phyloP scores from a whole-genome alignment of 2,329 filamentous ascomycete species.

The Whalleya microplaca region DNA sequence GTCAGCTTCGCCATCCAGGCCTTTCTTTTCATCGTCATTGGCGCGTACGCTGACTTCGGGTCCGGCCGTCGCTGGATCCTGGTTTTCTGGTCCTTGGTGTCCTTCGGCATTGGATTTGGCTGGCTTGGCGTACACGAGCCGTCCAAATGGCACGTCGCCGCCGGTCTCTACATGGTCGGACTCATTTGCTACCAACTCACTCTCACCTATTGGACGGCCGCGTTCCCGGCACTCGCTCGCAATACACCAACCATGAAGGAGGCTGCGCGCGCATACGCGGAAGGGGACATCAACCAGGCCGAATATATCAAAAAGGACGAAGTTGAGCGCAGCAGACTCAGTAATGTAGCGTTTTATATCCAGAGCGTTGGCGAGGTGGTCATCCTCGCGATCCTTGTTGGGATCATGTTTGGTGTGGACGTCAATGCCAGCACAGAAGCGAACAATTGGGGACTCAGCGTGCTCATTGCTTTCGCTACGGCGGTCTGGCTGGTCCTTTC shows the following conservation, averaged over 20 bases:
- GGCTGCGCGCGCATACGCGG: constrained; percentile 36
- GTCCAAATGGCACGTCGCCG: constrained; percentile 61
- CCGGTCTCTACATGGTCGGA: constrained; percentile 68
- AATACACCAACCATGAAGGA: constrained; percentile 41
- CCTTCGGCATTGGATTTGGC: constrained; percentile 67
- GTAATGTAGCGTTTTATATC: constrained; percentile 66
- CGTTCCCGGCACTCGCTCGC: constrained; percentile 47
- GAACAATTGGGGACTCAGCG: constrained; percentile 69
- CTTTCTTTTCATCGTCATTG: constrained; percentile 56
- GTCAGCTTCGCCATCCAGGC: constrained; percentile 71
- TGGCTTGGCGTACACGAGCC: constrained; percentile 68
- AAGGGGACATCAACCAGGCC: constrained; percentile 55
- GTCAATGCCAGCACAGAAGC: constrained; percentile 61
- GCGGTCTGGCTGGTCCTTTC: constrained; percentile 67
- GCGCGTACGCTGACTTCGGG: constrained; percentile 65
- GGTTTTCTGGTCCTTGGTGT: constrained; percentile 61
- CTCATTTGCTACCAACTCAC: constrained; percentile 69
- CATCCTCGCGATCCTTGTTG: constrained; percentile 67
- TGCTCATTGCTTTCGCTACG: constrained; percentile 67
- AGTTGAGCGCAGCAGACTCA: constrained; percentile 65
- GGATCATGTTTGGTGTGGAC: constrained; percentile 63
- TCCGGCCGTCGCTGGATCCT: constrained; percentile 66
- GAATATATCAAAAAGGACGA: constrained; percentile 65
- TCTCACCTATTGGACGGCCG: constrained; percentile 71
- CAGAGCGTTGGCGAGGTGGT: constrained; percentile 65